phyloP scores from a whole-genome alignment of 768 basidiomycete genomes.

The Scleroderma bovista region DNA sequence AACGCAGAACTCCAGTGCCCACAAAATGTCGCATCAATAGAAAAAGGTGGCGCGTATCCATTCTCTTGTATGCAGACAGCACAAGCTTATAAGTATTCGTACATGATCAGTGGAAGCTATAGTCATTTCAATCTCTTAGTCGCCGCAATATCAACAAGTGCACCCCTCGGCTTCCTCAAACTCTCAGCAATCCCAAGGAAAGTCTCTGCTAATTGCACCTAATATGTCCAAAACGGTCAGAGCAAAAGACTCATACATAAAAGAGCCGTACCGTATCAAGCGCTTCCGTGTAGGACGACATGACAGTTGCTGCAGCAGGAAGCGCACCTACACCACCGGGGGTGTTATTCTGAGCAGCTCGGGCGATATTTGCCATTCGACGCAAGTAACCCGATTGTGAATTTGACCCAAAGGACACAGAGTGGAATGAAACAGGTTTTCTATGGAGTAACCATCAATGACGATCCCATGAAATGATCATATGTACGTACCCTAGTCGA shows the following conservation, averaged over 20 bases:
- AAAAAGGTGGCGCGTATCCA: too few relatives aligned
- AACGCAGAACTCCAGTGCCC: too few relatives aligned
- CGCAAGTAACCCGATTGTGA: slow-evolving; percentile 20
- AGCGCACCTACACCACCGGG: slow-evolving; percentile 33
- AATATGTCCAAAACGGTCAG: background rate
- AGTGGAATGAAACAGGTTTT: slow-evolving; percentile 45
- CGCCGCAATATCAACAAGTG: too few relatives aligned
- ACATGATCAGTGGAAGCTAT: too few relatives aligned
- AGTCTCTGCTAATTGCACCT: slow-evolving; percentile 48
- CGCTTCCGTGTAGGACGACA: slow-evolving; percentile 46
- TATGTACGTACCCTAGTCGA: slow-evolving; percentile 31
- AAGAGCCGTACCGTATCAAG: slow-evolving; percentile 41
- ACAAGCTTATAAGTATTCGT: too few relatives aligned
- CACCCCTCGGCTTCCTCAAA: slow-evolving; percentile 44
- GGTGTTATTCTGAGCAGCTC: slow-evolving; percentile 36
- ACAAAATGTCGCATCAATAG: too few relatives aligned
- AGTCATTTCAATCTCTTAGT: too few relatives aligned
- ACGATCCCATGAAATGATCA: background rate
- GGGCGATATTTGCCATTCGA: slow-evolving; percentile 43
- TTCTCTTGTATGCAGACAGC: too few relatives aligned
- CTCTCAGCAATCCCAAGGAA: slow-evolving; percentile 51
- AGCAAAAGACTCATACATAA: background rate
- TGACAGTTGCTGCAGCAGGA: slow-evolving; percentile 27
- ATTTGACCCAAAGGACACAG: slow-evolving; percentile 41
- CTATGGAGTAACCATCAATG: slow-evolving; percentile 17